A percentile compares a stretch with the other conserved stretches of the same genome.
phyloP scores from a whole-genome alignment of 208 protist species.

The Naegleria lovaniensis region DNA sequence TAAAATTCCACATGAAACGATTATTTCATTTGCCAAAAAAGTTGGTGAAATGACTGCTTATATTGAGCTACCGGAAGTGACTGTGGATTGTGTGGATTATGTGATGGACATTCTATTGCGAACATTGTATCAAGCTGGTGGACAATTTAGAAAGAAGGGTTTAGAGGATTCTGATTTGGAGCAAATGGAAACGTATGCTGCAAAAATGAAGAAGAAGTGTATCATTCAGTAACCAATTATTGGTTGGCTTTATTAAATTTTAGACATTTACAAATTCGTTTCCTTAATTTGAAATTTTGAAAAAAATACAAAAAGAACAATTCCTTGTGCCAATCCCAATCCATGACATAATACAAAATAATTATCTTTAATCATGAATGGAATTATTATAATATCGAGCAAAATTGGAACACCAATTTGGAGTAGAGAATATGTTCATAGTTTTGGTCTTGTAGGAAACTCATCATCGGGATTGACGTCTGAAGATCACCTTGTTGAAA shows the following conservation, averaged over 20 bases:
- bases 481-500: too few relatives aligned
- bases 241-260: too few relatives aligned
- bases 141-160: background rate
- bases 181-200: background rate
- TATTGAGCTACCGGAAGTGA: background rate
- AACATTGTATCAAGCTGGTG: background rate
- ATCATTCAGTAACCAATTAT: background rate
- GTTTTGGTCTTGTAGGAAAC: background rate
- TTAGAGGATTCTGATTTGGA: background rate
- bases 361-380: background rate
- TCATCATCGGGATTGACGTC: too few relatives aligned
- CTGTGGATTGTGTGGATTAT: background rate
- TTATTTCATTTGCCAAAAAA: background rate
- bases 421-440: background rate
- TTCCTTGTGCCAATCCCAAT: too few relatives aligned
- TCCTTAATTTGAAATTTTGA: too few relatives aligned
- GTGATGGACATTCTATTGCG: background rate
- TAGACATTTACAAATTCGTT: too few relatives aligned
- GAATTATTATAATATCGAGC: background rate
- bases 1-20: background rate
- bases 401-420: background rate
- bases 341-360: too few relatives aligned
- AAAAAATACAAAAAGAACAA: too few relatives aligned
- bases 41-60: background rate
- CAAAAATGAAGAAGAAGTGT: background rate